phyloP scores from a whole-genome alignment of 2,329 filamentous ascomycete species.

The Xylariales sp. region DNA sequence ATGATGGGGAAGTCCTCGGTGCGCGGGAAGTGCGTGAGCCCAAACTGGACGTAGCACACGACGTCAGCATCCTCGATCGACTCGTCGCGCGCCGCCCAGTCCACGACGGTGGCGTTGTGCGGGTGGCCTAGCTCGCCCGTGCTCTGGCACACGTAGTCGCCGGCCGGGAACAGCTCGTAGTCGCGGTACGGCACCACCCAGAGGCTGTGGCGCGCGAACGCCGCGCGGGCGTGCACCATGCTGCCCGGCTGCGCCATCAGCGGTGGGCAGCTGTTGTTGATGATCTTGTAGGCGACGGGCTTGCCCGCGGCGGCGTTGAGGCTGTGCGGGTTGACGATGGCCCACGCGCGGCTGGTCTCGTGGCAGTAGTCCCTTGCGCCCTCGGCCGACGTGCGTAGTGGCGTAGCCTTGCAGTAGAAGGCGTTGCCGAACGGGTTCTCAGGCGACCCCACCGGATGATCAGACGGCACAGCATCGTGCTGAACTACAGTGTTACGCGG shows the following conservation, averaged over 20 bases:
- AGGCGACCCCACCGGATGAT: conserved; percentile 32
- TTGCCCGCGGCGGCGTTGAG: conserved; percentile 42
- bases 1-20: conserved; percentile 47
- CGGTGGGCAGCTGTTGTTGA: conserved; percentile 27
- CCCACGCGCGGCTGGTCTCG: conserved; percentile 30
- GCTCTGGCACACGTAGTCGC: conserved; percentile 48
- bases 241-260: conserved; percentile 48
- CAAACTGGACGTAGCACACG: conserved; percentile 44
- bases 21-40: conserved; percentile 49
- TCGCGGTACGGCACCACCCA: conserved; percentile 45
- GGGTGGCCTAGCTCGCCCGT: conserved; percentile 40
- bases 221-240: conserved; percentile 47
- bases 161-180: conserved; percentile 40
- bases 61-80: conserved; percentile 51
- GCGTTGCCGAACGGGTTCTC: conserved; percentile 44
- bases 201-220: conserved; percentile 35
- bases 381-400: conserved; percentile 34
- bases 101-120: conserved; percentile 35
- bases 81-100: conserved; percentile 46
- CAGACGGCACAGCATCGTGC: conserved; percentile 50
- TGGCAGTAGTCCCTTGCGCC: conserved; percentile 53
- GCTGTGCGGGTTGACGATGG: conserved; percentile 44
- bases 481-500: conserved; percentile 41
- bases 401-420: conserved; percentile 36
- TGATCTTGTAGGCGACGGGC: conserved; percentile 45